Conservation (phyloP, 345 rosid species). For the Garcia nutans region DNA sequence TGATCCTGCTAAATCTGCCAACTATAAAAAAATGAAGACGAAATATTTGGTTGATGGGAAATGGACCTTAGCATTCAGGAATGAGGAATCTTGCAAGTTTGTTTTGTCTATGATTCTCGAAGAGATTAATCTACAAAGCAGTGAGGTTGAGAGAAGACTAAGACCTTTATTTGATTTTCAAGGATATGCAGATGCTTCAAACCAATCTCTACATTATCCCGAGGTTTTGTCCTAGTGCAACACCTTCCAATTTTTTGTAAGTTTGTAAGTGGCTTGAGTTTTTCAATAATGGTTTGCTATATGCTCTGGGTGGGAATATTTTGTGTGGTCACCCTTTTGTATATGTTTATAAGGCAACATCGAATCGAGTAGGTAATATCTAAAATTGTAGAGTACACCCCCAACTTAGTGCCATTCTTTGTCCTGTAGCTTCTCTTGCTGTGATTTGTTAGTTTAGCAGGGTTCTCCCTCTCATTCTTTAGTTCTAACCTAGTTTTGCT, state of each 20-base stretch:
- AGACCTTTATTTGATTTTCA: conserved; percentile 60
- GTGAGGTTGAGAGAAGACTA: conserved; percentile 72
- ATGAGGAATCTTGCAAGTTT: conserved; percentile 67
- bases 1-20: conserved; percentile 53
- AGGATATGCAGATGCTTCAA: conserved; percentile 36
- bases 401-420: conserved; percentile 42
- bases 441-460: conserved; percentile 27
- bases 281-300: conserved; percentile 18
- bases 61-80: conserved; percentile 92
- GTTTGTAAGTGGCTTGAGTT: conserved; percentile 24
- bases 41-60: conserved; percentile 85
- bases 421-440: conserved; percentile 35
- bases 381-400: conserved; percentile 43
- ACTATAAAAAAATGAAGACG: conserved; percentile 41
- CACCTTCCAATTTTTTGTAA: conserved; percentile 20
- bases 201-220: conserved; percentile 9
- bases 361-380: conserved; percentile 34
- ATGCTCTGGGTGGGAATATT: conserved; percentile 35
- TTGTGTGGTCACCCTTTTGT: conserved; percentile 26
- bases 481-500: conserved; percentile 24
- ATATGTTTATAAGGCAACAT: conserved; percentile 29
- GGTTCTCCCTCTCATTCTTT: conserved; percentile 27
- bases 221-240: conserved; percentile 26
- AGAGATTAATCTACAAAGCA: conserved; percentile 64
- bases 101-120: conserved; percentile 65